phyloP scores from a whole-genome alignment of 176 grass and related monocot genomes.

The Olyra latifolia region DNA sequence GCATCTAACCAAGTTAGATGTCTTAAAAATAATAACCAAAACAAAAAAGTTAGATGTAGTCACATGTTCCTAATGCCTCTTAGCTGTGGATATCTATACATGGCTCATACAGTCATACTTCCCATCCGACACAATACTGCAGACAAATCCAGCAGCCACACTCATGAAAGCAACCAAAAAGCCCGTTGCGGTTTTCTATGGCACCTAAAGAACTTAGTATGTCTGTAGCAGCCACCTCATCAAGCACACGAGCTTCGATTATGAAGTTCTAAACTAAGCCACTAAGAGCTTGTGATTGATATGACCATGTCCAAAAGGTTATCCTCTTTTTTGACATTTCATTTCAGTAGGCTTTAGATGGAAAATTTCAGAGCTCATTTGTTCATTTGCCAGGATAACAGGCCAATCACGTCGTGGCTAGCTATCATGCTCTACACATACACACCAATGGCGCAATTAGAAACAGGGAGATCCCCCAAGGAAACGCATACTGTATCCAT shows the following conservation, averaged over 20 bases:
- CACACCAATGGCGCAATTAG: neutral
- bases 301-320: neutral
- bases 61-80: neutral
- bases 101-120: neutral
- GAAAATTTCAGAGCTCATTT: neutral
- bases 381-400: neutral
- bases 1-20: neutral
- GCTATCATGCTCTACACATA: neutral
- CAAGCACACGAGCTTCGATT: neutral
- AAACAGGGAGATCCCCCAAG: neutral
- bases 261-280: neutral
- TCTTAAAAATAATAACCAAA: no score
- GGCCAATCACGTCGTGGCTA: neutral
- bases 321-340: neutral
- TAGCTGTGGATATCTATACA: neutral
- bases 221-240: conserved; percentile 1
- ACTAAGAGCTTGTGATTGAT: neutral
- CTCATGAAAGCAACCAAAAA: conserved; percentile 7
- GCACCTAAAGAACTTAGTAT: neutral
- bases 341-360: neutral
- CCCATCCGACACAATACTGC: neutral
- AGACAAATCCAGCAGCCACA: neutral
- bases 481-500: neutral
- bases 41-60: neutral
- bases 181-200: neutral